Evolutionary conservation across 139 green algal genomes (phyloP), one percentile per base, ranked within the genome.

Genomic region (Diplosphaera chodatii): DNA sequence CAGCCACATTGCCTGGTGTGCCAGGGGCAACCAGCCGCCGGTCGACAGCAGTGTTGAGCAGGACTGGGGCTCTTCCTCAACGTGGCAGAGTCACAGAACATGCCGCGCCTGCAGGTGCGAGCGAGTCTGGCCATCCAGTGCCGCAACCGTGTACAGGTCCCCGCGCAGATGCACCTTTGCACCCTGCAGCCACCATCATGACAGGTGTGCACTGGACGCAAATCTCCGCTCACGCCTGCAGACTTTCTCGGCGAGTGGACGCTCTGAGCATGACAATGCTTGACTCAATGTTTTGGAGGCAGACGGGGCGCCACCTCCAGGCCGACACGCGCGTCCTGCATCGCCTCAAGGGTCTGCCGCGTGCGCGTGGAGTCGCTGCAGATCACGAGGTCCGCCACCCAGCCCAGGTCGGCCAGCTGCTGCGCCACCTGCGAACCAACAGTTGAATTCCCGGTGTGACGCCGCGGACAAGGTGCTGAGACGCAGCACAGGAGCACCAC

Each of bases 111-210:
- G 62, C 18, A 95, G 79, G 72, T 95, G 86, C 13, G 78, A 56
- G 18, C 74, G 73, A 4, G 84, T 92, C 75, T 91, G 83, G 23
- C 91, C 91, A 62, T 97, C 91, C 56, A 96, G 75, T 1, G 89
- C 88, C 23, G 87, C 85, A 20, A 91, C 78, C 21, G 91, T 92
- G 76, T 96, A 97, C 21, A 95, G 74, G 74, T 80, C 90, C 48
- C 91, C 91, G 25, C 89, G 75, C 55, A 87, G 90, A 68, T 88
- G 82, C 0, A 80, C 70, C 32, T 88, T 82, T 3, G 82, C 88
- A 16, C 84, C 69, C 16, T 40, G 64, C 32, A 93, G 75, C 8
- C 37, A 48, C 8, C 37, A 10, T 48, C 37, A n/a, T n/a, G n/a
- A n/a, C n/a, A n/a, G n/a, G n/a, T n/a, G n/a, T n/a, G n/a, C n/a